These are phyloP conservation scores for Paramecium sexaurelia DNA, from an alignment of 73 alveolate species.

Conservation along the genomic window DNA sequence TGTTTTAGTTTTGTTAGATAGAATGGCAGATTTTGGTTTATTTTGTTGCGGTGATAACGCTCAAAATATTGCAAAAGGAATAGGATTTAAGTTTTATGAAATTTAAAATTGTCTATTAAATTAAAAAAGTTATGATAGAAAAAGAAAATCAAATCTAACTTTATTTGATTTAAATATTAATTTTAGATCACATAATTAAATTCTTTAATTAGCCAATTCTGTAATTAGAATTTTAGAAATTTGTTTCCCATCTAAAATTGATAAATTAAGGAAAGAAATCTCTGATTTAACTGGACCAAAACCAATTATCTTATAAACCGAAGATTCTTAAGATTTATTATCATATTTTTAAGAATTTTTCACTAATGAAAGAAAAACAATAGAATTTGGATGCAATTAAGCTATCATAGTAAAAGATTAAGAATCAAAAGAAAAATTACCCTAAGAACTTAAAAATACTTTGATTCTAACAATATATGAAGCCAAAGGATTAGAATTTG, in stretches of 20 bases:
- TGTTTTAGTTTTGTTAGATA: slow-evolving; percentile 69
- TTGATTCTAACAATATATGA: slow-evolving; percentile 86
- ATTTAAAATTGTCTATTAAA: slow-evolving; percentile 67
- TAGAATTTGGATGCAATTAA: slow-evolving; percentile 87
- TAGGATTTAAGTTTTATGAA: slow-evolving; percentile 86
- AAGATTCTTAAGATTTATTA: slow-evolving; percentile 37
- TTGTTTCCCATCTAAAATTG: slow-evolving; percentile 87
- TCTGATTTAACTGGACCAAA: slow-evolving; percentile 78
- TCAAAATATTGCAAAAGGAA: slow-evolving; percentile 91
- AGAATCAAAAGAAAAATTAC: slow-evolving; percentile 76
- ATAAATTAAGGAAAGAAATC: slow-evolving; percentile 79
- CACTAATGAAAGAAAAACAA: not conserved
- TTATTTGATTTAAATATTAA: slow-evolving; percentile 60
- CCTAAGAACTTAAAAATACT: slow-evolving; percentile 77
- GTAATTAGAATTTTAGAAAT: slow-evolving; percentile 76
- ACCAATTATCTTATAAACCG: slow-evolving; percentile 72
- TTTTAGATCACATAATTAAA: slow-evolving; percentile 86
- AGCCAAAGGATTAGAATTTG: slow-evolving; percentile 93
- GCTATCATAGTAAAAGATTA: slow-evolving; percentile 86
- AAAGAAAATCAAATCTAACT: not conserved
- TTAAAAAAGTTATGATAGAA: not conserved
- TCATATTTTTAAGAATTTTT: not conserved
- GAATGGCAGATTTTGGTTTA: slow-evolving; percentile 74
- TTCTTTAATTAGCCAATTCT: slow-evolving; percentile 85
- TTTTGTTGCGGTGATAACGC: slow-evolving; percentile 95